A percentile compares a stretch with the other conserved stretches of the same genome.
These are phyloP conservation scores for Paraconiothyrium sp. DNA, from an alignment of 2,329 filamentous ascomycete species.

Conservation along the genomic window DNA sequence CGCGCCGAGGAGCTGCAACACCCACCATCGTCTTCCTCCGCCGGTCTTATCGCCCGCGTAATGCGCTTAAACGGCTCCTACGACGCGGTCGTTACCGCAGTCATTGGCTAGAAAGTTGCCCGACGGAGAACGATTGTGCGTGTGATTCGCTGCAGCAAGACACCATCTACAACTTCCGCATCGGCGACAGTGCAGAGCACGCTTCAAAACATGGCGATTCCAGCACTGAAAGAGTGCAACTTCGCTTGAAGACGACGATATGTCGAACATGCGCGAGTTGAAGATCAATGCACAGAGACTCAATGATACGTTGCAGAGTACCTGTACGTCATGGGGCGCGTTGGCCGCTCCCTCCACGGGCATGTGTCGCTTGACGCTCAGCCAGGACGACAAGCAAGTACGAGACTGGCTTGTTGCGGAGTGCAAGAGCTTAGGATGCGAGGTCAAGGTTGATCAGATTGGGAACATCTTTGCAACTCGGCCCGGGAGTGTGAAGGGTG, in stretches of 20 bases:
- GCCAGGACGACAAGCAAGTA: constrained; percentile 37
- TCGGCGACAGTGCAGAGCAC: background rate
- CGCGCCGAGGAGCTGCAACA: constrained; percentile 22
- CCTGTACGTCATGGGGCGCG: constrained; percentile 41
- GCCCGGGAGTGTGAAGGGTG: constrained; percentile 52
- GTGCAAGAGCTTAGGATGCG: constrained; percentile 38
- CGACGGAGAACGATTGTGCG: constrained; percentile 17
- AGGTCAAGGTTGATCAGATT: constrained; percentile 47
- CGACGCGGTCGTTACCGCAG: constrained; percentile 27
- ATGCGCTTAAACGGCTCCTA: constrained; percentile 5
- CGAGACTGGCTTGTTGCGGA: constrained; percentile 44
- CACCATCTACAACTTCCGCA: background rate
- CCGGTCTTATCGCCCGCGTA: constrained; percentile 30
- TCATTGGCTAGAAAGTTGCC: constrained; percentile 22
- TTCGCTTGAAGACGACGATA: constrained; percentile 3
- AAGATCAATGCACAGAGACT: constrained; percentile 38
- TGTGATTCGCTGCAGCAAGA: constrained; percentile 13
- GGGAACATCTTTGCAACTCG: constrained; percentile 47
- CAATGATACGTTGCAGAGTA: constrained; percentile 36
- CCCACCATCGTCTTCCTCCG: constrained; percentile 20
- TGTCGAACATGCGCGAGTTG: constrained; percentile 11
- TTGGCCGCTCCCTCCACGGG: constrained; percentile 60
- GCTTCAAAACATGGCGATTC: background rate
- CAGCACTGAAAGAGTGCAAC: background rate
- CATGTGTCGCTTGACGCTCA: constrained; percentile 76